These are phyloP conservation scores for Monosiga brevicollis DNA, from an alignment of 78 protist genomes.

Conservation along the genomic window DNA sequence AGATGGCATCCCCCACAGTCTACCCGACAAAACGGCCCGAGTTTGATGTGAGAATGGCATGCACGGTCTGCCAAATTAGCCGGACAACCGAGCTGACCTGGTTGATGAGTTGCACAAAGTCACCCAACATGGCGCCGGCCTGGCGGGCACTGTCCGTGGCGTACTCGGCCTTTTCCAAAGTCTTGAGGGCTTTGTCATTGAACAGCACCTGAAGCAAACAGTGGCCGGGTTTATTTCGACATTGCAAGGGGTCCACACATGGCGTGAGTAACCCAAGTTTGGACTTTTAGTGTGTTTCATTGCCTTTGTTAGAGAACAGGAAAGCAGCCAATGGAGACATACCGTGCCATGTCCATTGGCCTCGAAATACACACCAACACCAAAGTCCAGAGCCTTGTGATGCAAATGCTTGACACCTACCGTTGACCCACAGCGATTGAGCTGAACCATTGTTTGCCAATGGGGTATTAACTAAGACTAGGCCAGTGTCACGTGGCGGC, in stretches of 20 bases:
- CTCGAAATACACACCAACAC: conserved; percentile 73
- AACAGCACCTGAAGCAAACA: too few species aligned
- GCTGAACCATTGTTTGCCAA: not conserved
- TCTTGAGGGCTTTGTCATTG: too few species aligned
- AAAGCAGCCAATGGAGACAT: not conserved
- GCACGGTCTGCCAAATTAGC: not conserved
- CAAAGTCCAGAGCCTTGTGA: conserved; percentile 44
- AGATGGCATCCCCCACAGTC: conserved; percentile 60
- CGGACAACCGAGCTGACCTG: too few species aligned
- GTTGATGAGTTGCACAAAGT: not conserved
- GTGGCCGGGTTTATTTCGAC: too few species aligned
- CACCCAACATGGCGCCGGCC: not conserved
- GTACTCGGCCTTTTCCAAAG: too few species aligned
- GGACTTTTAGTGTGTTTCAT: too few species aligned
- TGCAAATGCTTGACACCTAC: conserved; percentile 78
- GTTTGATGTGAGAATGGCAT: not conserved
- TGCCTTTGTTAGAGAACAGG: too few species aligned
- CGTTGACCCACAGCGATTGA: too few species aligned
- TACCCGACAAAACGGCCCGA: not conserved
- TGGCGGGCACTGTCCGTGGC: too few species aligned
- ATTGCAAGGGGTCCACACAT: too few species aligned
- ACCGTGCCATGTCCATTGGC: conserved; percentile 81
- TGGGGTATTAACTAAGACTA: not conserved
- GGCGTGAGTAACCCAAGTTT: too few species aligned
- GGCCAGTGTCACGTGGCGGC: not conserved